Evolutionary conservation across 2,329 filamentous ascomycete genomes (phyloP), one percentile per base, ranked within the genome.

Genomic region (Neofusicoccum parvum): DNA sequence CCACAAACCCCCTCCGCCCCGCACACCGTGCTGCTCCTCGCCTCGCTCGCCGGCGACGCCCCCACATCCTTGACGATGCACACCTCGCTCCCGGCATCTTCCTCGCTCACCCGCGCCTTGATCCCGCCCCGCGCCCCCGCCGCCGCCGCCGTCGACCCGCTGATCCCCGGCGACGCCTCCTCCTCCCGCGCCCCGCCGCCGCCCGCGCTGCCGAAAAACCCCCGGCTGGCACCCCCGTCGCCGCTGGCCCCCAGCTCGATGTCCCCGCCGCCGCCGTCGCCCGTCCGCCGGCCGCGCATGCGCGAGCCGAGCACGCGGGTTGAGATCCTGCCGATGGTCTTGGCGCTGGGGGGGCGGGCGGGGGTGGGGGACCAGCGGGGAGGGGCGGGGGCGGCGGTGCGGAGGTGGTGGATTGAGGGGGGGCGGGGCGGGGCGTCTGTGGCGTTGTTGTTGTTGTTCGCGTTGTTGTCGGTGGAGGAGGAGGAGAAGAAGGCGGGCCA

Each of bases 11-110:
- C 39, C 27, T 45, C 54, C 14, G 54, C 23, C 36, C 23, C 32
- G 5, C 34, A 45, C 14, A 59, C 39, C 6, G 54, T 59, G 32
- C 54, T 59, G n/a, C 54, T 59, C 37, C 54, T 17, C 39, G 54
- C 39, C 14, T 59, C 54, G 20, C 54, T 59, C 14, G 10, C 20
- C 15, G 54, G 54, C 14, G 34, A 20, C n/a, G 14, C 37, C 17
- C 10, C 36, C 17, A 3, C 11, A 34, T 43, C 53, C 20, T 41
- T 54, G n/a, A 39, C 51, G 20, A 41, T 54, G 12, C 51, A 54
- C 51, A 12, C 34, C 36, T 39, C 34, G 14, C 51, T 54, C 51
- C 32, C 32, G 5, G 10, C 51, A 41, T 41, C 51, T 5, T 5
- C 27, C 15, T 39, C 36, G 34, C 51, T 41, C 34, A 54, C 11